phyloP scores from a whole-genome alignment of 495 filamentous ascomycete species.

The Aeminium ludgeri region DNA sequence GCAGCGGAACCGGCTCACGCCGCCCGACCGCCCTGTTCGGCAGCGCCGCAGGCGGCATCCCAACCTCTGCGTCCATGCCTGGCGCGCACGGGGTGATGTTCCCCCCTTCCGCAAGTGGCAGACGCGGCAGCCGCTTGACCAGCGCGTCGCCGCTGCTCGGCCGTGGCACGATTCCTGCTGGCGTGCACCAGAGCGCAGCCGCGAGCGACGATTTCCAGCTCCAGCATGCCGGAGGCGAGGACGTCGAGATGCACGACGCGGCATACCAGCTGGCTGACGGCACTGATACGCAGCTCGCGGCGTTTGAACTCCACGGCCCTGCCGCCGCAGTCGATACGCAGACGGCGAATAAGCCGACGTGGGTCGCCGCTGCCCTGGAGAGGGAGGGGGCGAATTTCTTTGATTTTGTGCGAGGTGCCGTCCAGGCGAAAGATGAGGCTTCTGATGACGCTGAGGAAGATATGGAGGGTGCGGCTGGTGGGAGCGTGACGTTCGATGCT shows the following conservation, averaged over 20 bases:
- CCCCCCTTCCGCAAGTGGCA: conserved; percentile 32
- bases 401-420: conserved; percentile 33
- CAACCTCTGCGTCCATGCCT: conserved; percentile 43
- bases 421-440: conserved; percentile 21
- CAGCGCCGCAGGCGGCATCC: conserved; percentile 11
- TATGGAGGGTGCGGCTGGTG: conserved; percentile 20
- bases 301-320: conserved; percentile 31
- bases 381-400: conserved; percentile 44
- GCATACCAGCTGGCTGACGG: not conserved
- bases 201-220: conserved; percentile 13
- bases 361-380: conserved; percentile 35
- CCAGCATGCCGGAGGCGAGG: conserved; percentile 10
- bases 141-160: conserved; percentile 35
- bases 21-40: conserved; percentile 32
- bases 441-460: conserved; percentile 18
- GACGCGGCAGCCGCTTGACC: conserved; percentile 45
- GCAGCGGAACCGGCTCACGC: conserved; percentile 41
- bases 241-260: no score
- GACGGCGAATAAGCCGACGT: conserved; percentile 28
- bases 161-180: no score
- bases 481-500: conserved; percentile 39
- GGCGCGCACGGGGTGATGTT: conserved; percentile 33
- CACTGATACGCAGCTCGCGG: conserved; percentile 4
- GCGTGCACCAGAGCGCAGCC: no score
- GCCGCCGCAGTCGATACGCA: conserved; percentile 32